Percentiles rank a stretch among this genome's conserved stretches.
Evolutionary conservation across 2,329 filamentous ascomycete genomes (phyloP).

Genomic region (Pseudogymnoascus sp.): DNA sequence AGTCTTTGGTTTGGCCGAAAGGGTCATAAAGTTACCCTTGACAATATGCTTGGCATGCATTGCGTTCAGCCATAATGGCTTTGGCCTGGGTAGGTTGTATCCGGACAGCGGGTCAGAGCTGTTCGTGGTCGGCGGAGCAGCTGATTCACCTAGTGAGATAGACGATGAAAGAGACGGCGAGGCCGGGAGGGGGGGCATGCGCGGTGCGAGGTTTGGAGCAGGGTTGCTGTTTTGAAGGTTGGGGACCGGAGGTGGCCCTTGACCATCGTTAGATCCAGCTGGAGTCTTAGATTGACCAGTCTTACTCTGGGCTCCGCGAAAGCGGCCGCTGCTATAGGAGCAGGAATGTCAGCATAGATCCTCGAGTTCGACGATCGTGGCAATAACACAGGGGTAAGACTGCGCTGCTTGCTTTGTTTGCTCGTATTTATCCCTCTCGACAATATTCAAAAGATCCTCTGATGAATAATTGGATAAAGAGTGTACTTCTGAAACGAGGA

Average conservation of each 20-base stretch:
- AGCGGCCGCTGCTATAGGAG: constrained; percentile 46
- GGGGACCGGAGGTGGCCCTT: constrained; percentile 39
- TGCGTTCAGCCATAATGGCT: constrained; percentile 69
- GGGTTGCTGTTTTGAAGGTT: constrained; percentile 44
- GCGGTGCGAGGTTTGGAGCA: constrained; percentile 46
- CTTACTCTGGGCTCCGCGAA: constrained; percentile 48
- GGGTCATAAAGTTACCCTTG: constrained; percentile 94
- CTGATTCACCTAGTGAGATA: constrained; percentile 59
- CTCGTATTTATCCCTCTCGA: background rate
- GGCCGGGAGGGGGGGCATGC: constrained; percentile 54
- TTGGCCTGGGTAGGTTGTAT: constrained; percentile 58
- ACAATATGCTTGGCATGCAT: constrained; percentile 79
- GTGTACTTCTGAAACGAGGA: background rate
- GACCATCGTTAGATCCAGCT: constrained; percentile 38
- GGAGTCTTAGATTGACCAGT: constrained; percentile 47
- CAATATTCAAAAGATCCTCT: background rate
- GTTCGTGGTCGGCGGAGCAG: constrained; percentile 22
- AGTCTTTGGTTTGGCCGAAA: constrained; percentile 86
- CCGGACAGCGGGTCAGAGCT: constrained; percentile 50
- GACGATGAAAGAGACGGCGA: constrained; percentile 59
- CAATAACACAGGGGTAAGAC: background rate
- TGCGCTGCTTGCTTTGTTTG: background rate
- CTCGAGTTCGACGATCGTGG: background rate
- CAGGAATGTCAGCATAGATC: constrained; percentile 19
- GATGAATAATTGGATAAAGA: background rate